These are phyloP conservation scores for Boletus reticuloceps DNA, from an alignment of 768 basidiomycete genomes.

Conservation along the genomic window DNA sequence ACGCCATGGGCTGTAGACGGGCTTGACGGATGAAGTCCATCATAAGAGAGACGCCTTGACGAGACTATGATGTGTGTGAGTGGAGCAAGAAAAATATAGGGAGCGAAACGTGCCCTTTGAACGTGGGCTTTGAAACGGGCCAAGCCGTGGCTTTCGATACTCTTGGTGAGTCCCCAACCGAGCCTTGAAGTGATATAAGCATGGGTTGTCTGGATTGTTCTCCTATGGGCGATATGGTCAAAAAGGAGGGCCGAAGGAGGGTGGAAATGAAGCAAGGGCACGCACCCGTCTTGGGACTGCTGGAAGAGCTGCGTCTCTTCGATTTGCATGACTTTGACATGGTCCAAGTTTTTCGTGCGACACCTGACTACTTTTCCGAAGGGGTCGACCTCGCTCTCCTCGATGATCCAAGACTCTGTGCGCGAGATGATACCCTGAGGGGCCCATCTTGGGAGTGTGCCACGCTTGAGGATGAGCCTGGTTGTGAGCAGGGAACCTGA, in stretches of 20 bases:
- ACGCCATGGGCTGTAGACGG: constrained; percentile 51
- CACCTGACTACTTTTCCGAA: constrained; percentile 73
- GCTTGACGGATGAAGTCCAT: constrained; percentile 78
- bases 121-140: constrained; percentile 84
- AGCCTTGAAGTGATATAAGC: constrained; percentile 85
- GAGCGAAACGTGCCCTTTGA: constrained; percentile 59
- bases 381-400: constrained; percentile 92
- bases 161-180: constrained; percentile 86
- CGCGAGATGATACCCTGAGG: constrained; percentile 77
- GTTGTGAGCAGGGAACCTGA: constrained; percentile 79
- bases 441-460: constrained; percentile 90
- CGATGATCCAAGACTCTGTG: constrained; percentile 91
- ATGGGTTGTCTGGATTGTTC: constrained; percentile 83
- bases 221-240: constrained; percentile 38
- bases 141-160: constrained; percentile 84
- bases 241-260: background rate
- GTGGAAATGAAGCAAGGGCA: constrained; percentile 7
- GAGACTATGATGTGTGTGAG: constrained; percentile 50
- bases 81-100: background rate
- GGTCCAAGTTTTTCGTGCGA: constrained; percentile 86
- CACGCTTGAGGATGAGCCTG: constrained; percentile 88
- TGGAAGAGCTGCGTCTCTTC: constrained; percentile 76
- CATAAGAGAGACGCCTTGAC: constrained; percentile 84
- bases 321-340: constrained; percentile 92
- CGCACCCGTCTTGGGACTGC: constrained; percentile 69